These are phyloP conservation scores for Fusarium mexicanum DNA, from an alignment of 2,329 filamentous ascomycete species.

Conservation along the genomic window DNA sequence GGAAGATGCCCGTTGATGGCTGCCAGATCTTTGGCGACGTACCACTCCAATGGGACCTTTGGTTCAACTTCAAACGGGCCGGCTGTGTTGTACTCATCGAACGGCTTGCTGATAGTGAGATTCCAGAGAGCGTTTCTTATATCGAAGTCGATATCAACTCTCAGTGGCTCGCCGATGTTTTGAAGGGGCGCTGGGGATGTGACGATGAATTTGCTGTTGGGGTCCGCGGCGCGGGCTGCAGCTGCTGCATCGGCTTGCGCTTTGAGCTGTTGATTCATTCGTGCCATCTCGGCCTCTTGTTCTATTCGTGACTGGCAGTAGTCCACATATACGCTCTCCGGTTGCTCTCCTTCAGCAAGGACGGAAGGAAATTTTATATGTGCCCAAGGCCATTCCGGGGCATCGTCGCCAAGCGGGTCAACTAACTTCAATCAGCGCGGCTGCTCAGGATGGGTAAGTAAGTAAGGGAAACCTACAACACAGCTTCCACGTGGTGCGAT, in stretches of 20 bases:
- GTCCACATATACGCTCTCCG: neutral
- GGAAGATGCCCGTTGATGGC: neutral
- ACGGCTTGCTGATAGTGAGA: neutral
- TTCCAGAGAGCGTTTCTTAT: neutral
- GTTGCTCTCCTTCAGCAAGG: neutral
- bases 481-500: neutral
- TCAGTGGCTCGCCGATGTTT: neutral
- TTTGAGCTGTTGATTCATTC: neutral
- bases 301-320: neutral
- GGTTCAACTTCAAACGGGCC: neutral
- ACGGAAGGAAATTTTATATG: neutral
- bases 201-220: neutral
- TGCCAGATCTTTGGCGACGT: neutral
- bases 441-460: rapidly evolving
- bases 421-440: neutral
- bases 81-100: neutral
- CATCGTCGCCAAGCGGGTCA: neutral
- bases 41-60: rapidly evolving
- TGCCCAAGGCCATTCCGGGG: slow-evolving; percentile 1
- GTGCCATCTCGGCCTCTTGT: neutral
- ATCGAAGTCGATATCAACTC: neutral
- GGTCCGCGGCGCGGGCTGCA: neutral
- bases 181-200: neutral
- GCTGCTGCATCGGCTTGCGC: neutral
- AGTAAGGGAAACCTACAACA: neutral